A percentile compares a stretch with the other conserved stretches of the same genome.
These are phyloP conservation scores for Scedosporium boydii DNA, from an alignment of 2,329 filamentous ascomycete genomes.

Conservation along the genomic window DNA sequence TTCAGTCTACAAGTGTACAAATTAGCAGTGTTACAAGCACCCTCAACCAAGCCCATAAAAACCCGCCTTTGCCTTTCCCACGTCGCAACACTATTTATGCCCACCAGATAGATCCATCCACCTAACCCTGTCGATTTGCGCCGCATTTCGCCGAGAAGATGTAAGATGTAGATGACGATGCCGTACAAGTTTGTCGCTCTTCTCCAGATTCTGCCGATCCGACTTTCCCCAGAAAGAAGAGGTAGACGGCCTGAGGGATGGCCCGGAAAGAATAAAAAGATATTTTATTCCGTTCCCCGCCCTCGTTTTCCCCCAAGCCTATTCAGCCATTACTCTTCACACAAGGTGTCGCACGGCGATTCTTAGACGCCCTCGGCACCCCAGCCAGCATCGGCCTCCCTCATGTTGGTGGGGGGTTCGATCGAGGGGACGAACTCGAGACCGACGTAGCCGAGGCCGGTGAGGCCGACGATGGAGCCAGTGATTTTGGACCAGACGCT, in stretches of 20 bases:
- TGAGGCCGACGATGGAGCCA: conserved; percentile 65
- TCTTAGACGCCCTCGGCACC: conserved; percentile 65
- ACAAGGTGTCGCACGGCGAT: background rate
- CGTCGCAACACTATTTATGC: too few relatives aligned
- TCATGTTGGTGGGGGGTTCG: conserved; percentile 74
- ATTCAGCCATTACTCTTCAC: background rate
- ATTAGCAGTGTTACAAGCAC: background rate
- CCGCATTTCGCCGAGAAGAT: too few relatives aligned
- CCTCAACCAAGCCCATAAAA: background rate
- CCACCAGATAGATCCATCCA: too few relatives aligned
- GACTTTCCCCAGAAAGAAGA: too few relatives aligned
- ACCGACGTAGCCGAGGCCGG: conserved; percentile 68
- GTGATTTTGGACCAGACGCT: conserved; percentile 61
- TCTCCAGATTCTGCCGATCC: too few relatives aligned
- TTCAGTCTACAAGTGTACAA: background rate
- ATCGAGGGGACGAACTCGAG: conserved; percentile 72
- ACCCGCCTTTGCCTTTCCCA: background rate
- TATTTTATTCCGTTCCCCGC: too few relatives aligned
- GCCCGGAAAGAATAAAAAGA: too few relatives aligned
- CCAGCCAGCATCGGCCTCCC: conserved; percentile 67
- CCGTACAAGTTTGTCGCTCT: too few relatives aligned
- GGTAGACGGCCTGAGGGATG: too few relatives aligned
- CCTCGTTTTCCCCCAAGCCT: too few relatives aligned
- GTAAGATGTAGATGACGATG: too few relatives aligned
- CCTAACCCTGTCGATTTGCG: too few relatives aligned